phyloP scores from a whole-genome alignment of 441 rosid genomes.

The Hypseocharis bilobata region DNA sequence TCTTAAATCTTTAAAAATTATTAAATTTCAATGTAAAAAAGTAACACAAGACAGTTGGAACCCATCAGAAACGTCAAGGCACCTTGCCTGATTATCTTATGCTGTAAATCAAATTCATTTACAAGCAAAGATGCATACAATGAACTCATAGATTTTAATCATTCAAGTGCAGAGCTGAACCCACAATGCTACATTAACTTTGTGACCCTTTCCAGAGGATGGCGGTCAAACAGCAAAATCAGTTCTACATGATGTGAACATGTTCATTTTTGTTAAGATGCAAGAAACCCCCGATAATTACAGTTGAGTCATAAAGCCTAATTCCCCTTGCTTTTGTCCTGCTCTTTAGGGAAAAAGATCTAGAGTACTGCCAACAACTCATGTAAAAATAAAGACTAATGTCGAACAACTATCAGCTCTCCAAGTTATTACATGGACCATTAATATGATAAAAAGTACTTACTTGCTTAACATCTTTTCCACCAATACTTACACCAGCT shows the following conservation, averaged over 20 bases:
- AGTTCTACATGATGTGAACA: neutral
- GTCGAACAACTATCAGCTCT: neutral
- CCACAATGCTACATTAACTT: neutral
- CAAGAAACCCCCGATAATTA: too few species aligned
- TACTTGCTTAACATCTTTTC: constrained; percentile 89
- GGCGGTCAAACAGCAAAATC: neutral
- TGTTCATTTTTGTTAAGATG: neutral
- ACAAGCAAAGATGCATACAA: neutral
- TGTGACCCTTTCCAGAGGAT: neutral
- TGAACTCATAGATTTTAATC: neutral
- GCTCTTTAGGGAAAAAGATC: neutral
- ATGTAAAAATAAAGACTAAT: too few species aligned
- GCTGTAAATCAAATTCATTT: neutral
- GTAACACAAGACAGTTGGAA: neutral
- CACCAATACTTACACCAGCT: constrained; percentile 96
- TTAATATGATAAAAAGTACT: constrained; percentile 17
- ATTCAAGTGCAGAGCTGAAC: neutral
- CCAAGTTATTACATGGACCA: neutral
- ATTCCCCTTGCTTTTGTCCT: neutral
- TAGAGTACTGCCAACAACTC: too few species aligned
- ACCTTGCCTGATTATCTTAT: neutral
- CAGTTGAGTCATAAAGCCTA: too few species aligned
- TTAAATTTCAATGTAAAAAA: neutral
- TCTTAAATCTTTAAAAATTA: neutral
- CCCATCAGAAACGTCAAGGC: neutral